Base-by-base conservation (phyloP, 148 eudicot species). In the Limonium bicolor region DNA sequence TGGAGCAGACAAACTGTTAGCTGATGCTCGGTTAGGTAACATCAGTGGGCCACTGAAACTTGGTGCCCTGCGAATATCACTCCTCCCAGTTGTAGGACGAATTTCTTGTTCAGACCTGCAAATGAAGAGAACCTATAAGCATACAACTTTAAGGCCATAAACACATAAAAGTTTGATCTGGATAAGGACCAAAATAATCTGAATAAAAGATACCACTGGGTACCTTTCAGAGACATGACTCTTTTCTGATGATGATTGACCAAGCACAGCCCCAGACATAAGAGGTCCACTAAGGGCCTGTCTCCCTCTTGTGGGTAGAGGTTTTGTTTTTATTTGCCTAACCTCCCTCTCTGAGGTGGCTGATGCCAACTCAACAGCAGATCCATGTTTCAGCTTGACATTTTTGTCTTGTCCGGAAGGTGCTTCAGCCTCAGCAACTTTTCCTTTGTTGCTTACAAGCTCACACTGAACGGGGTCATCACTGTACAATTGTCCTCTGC, bases 1-100 rank as follows among this genome's bases (percentile, higher is more conserved):
- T 18, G 97, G 97, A 55, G 97, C 97, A 42, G 97, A 90, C 55
- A 84, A 73, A 71, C 97, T 90, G 62, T 90, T 90, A 48, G 83
- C 95, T 48, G 97, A 84, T 57, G 97, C 95, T 53, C 88, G 83
- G 47, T 61, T 90, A 15, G 95, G 86, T 59, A 90, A 74, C 76
- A 64, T 69, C 58, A 90, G 61, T 13, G 95, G 95, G 55, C 97
- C 97, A 54, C 97, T 90, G 56, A 75, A 70, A 66, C 95, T 80
- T 37, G 97, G 95, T 41, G 67, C 73, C 69, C 59, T 84, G 45
- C 87, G 72, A 19, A 68, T 62, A 35, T 59, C 76, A 17, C 29
- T 21, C 66, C 62, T 78, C 53, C 73, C 82, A 7, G 68, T 31
- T 27, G 59, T 47, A 48, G 46, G 56, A 41, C 59, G 86, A 54